Evolutionary conservation across 371 early-diverging fungal species (phyloP).

Genomic region (Mortierella sp.): DNA sequence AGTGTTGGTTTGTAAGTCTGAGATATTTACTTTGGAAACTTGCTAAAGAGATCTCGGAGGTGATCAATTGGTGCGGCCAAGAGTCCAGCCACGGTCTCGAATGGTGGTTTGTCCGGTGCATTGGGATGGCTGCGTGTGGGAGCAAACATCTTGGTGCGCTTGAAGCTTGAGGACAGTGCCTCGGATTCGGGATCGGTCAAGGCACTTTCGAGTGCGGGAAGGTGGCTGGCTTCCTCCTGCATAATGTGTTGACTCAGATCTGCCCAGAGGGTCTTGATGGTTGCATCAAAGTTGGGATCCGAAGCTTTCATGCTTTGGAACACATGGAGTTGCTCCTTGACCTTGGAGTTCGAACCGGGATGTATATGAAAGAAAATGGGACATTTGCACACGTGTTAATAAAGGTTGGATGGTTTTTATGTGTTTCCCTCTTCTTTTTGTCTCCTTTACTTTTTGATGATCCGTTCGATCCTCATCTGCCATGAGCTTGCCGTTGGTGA

Average conservation of each 20-base stretch:
- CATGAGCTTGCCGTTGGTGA: constrained; percentile 18
- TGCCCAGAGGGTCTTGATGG: constrained; percentile 10
- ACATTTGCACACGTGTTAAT: no score
- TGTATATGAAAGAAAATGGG: not conserved
- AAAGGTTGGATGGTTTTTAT: not conserved
- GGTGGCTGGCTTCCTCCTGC: constrained; percentile 33
- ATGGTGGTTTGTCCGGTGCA: constrained; percentile 38
- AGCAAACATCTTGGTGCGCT: constrained; percentile 30
- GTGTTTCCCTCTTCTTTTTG: not conserved
- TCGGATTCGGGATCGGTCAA: constrained; percentile 6
- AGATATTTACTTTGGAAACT: no score
- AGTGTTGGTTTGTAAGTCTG: no score
- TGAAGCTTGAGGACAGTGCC: constrained; percentile 10
- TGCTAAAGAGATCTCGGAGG: constrained; percentile 19
- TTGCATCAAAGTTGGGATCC: constrained; percentile 12
- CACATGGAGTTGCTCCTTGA: constrained; percentile 23
- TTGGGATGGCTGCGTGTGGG: constrained; percentile 35
- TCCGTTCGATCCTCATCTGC: constrained; percentile 32
- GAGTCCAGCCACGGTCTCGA: constrained; percentile 34
- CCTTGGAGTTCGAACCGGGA: not conserved
- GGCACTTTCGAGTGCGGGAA: constrained; percentile 11
- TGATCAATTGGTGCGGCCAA: constrained; percentile 30
- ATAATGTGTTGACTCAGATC: constrained; percentile 31
- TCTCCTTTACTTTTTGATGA: constrained; percentile 12
- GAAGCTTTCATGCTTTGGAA: constrained; percentile 26